Evolutionary conservation across 2,329 filamentous ascomycete species (phyloP).

Genomic region (Emergomyces pasteurianus): DNA sequence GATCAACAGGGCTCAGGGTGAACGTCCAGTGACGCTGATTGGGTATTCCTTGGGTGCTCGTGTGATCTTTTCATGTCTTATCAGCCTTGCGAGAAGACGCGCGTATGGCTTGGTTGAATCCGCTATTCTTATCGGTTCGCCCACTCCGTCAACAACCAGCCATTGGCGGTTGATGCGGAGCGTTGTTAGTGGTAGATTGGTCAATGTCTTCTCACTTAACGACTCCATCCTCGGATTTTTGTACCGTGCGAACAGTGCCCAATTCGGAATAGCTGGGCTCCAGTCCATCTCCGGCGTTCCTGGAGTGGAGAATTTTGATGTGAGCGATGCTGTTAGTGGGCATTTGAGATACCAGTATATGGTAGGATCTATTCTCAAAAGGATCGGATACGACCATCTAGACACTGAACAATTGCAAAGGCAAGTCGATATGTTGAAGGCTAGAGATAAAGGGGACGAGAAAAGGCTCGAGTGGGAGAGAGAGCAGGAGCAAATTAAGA

Average conservation of each 20-base stretch:
- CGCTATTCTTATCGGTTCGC: constrained; percentile 70
- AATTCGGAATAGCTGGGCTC: constrained; percentile 72
- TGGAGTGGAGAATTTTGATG: constrained; percentile 52
- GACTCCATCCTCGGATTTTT: constrained; percentile 81
- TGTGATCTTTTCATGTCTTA: constrained; percentile 72
- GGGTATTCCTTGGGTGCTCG: constrained; percentile 74
- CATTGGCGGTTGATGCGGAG: constrained; percentile 68
- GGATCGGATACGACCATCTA: constrained; percentile 58
- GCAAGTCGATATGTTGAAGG: constrained; percentile 30
- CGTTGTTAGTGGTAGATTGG: constrained; percentile 67
- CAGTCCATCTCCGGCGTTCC: constrained; percentile 51
- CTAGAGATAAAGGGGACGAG: constrained; percentile 26
- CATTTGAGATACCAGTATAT: constrained; percentile 61
- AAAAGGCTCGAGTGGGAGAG: not conserved
- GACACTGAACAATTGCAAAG: constrained; percentile 35
- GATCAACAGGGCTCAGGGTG: constrained; percentile 69
- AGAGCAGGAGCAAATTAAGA: not conserved
- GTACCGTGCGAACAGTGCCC: constrained; percentile 72
- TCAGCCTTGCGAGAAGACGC: constrained; percentile 60
- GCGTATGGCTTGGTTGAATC: constrained; percentile 78
- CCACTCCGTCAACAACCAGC: constrained; percentile 56
- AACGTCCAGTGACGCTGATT: constrained; percentile 66
- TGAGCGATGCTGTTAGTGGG: constrained; percentile 52
- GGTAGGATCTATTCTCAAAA: constrained; percentile 53
- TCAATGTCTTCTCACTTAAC: constrained; percentile 80